A percentile compares a stretch with the other conserved stretches of the same genome.
Conservation (phyloP, 1,284 basidiomycete genomes). For the Ganoderma resinaceum region DNA sequence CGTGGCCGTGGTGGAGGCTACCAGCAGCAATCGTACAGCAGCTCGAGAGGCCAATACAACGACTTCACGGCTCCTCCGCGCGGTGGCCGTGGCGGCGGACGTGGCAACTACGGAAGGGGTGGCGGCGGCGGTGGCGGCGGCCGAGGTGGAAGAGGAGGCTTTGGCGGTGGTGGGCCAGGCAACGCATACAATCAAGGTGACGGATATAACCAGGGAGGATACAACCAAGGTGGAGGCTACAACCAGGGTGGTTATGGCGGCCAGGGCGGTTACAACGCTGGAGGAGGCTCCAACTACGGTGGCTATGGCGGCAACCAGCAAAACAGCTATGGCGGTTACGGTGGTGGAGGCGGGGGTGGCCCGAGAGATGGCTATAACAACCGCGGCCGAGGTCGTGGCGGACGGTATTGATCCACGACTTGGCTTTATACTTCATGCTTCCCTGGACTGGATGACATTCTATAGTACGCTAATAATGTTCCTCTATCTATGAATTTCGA, state of each 20-base stretch:
- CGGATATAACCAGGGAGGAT: conserved; percentile 41
- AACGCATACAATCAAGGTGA: conserved; percentile 30
- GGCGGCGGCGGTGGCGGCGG: conserved; percentile 23
- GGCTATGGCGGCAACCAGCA: conserved; percentile 29
- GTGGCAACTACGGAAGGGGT: conserved; percentile 19
- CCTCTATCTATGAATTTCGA: conserved; percentile 19
- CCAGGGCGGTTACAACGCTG: conserved; percentile 20
- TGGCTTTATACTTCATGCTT: neutral
- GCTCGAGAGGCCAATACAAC: conserved; percentile 24
- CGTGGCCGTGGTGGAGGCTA: conserved; percentile 28
- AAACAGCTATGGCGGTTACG: conserved; percentile 21
- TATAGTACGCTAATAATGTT: conserved; percentile 27
- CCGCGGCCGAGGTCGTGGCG: conserved; percentile 50
- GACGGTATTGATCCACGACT: conserved; percentile 42
- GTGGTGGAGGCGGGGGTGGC: conserved; percentile 38
- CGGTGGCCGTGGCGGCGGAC: conserved; percentile 27
- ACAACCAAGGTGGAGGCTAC: conserved; percentile 32
- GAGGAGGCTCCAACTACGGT: conserved; percentile 26
- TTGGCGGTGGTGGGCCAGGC: conserved; percentile 31
- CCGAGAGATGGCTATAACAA: conserved; percentile 35
- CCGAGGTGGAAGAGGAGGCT: conserved; percentile 31
- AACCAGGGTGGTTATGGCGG: conserved; percentile 21
- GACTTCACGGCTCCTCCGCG: conserved; percentile 27
- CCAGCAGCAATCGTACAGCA: conserved; percentile 18
- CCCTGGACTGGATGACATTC: conserved; percentile 14